These are phyloP conservation scores for Lactarius hengduanensis DNA, from an alignment of 768 basidiomycete species.

Conservation along the genomic window DNA sequence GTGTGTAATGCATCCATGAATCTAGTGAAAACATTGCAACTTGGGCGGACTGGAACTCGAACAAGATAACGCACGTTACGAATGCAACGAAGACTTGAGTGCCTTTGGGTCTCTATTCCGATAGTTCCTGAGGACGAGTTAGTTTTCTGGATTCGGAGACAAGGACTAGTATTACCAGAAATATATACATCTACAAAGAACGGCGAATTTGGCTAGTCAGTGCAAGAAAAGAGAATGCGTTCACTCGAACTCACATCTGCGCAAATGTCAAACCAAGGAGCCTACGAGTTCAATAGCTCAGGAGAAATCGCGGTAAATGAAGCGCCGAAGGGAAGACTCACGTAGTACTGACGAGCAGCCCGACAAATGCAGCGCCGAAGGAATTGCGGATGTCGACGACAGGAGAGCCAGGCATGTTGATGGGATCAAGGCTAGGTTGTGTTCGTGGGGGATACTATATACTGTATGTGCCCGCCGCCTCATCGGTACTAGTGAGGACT, in stretches of 20 bases:
- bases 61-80: slow-evolving; percentile 1
- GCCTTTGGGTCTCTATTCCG: neutral
- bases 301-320: neutral
- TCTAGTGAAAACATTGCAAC: slow-evolving; percentile 29
- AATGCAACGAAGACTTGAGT: slow-evolving; percentile 6
- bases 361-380: slow-evolving; percentile 7
- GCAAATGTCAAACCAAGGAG: slow-evolving; percentile 10
- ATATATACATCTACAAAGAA: slow-evolving; percentile 8
- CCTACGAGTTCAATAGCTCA: neutral
- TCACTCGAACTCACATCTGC: slow-evolving; percentile 10
- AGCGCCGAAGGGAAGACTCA: neutral
- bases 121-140: neutral
- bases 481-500: too few species aligned
- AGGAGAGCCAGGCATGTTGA: slow-evolving; percentile 2
- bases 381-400: slow-evolving; percentile 5
- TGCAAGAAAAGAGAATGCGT: neutral
- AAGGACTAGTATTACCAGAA: neutral
- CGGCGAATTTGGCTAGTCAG: neutral
- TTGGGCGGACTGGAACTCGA: neutral
- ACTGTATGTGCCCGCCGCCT: too few species aligned
- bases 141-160: neutral
- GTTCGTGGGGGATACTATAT: too few species aligned
- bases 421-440: neutral
- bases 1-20: slow-evolving; percentile 47
- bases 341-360: slow-evolving; percentile 11